Percentiles rank a stretch among this genome's conserved stretches.
phyloP scores from a whole-genome alignment of 192 early-diverging fungal genomes.

The Anaeromyces robustus region DNA sequence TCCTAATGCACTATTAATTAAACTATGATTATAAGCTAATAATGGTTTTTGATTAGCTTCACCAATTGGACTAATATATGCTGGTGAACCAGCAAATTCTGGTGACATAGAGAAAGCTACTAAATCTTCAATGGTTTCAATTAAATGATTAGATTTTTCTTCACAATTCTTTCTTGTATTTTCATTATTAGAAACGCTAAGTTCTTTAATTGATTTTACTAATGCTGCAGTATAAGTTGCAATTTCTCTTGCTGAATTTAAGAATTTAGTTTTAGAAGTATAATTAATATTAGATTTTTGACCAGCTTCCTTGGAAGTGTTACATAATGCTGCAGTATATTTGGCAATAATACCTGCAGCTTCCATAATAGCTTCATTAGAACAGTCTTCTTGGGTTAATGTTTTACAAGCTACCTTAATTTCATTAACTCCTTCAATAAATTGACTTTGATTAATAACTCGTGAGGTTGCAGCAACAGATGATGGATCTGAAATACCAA shows the following conservation, averaged over 20 bases:
- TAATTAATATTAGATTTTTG: constrained; percentile 8
- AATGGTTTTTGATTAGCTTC: constrained; percentile 20
- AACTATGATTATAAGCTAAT: constrained; percentile 8
- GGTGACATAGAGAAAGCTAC: constrained; percentile 13
- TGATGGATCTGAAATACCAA: constrained; percentile 22
- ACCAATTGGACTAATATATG: constrained; percentile 17
- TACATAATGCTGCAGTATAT: constrained; percentile 24
- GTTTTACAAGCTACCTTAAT: constrained; percentile 17
- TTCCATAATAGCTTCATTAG: constrained; percentile 16
- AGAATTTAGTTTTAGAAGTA: constrained; percentile 19
- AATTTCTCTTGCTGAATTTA: constrained; percentile 20
- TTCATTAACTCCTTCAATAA: constrained; percentile 12
- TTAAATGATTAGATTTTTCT: constrained; percentile 12
- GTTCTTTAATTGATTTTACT: constrained; percentile 22
- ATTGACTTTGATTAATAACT: constrained; percentile 12
- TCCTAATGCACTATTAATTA: constrained; percentile 16
- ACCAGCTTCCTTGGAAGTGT: constrained; percentile 19
- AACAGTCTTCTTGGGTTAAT: constrained; percentile 10
- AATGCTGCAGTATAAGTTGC: constrained; percentile 19
- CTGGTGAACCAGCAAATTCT: constrained; percentile 22
- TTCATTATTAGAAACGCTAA: constrained; percentile 15
- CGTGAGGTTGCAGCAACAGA: constrained; percentile 18
- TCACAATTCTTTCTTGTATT: constrained; percentile 14
- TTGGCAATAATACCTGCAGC: constrained; percentile 24
- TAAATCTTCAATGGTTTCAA: constrained; percentile 22